Percentiles rank a stretch among this genome's conserved stretches.
phyloP scores from a whole-genome alignment of 2,329 filamentous ascomycete species.

The Nectriaceae sp. region DNA sequence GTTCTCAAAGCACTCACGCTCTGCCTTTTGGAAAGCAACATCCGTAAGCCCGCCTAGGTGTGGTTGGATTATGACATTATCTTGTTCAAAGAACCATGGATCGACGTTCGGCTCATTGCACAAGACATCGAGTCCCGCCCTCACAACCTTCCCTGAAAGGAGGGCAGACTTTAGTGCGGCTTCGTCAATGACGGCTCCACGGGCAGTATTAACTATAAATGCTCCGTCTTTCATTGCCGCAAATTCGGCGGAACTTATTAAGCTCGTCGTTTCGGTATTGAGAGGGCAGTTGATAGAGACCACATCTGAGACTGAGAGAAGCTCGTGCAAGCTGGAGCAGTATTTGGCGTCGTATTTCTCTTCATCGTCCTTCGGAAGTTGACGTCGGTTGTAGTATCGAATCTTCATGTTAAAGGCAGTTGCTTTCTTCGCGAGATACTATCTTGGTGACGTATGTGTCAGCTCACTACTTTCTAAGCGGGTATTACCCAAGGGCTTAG shows the following conservation, averaged over 20 bases:
- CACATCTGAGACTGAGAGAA: constrained; percentile 42
- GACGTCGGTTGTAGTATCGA: constrained; percentile 41
- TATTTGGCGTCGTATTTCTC: constrained; percentile 35
- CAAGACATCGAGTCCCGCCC: constrained; percentile 49
- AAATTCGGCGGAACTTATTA: constrained; percentile 42
- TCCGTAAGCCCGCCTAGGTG: constrained; percentile 47
- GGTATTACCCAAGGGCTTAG: accelerated
- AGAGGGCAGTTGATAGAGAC: constrained; percentile 40
- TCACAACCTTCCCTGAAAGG: constrained; percentile 43
- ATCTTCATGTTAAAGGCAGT: constrained; percentile 42
- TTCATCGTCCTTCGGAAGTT: constrained; percentile 35
- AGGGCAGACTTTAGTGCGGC: constrained; percentile 45
- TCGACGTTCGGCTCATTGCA: constrained; percentile 39
- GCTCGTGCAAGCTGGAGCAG: constrained; percentile 35
- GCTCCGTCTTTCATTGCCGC: constrained; percentile 46
- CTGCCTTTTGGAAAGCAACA: constrained; percentile 40
- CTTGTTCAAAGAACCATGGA: constrained; percentile 18
- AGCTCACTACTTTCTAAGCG: background rate
- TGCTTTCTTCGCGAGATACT: constrained; percentile 41
- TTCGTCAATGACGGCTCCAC: constrained; percentile 50
- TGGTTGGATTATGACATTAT: constrained; percentile 40
- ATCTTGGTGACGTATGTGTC: constrained; percentile 5
- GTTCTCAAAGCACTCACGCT: constrained; percentile 39
- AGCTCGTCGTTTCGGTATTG: constrained; percentile 36
- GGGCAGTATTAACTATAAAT: constrained; percentile 50